Evolutionary conservation across 139 green algal genomes (phyloP), one percentile per base, ranked within the genome.

Genomic region (Volvox africanus): DNA sequence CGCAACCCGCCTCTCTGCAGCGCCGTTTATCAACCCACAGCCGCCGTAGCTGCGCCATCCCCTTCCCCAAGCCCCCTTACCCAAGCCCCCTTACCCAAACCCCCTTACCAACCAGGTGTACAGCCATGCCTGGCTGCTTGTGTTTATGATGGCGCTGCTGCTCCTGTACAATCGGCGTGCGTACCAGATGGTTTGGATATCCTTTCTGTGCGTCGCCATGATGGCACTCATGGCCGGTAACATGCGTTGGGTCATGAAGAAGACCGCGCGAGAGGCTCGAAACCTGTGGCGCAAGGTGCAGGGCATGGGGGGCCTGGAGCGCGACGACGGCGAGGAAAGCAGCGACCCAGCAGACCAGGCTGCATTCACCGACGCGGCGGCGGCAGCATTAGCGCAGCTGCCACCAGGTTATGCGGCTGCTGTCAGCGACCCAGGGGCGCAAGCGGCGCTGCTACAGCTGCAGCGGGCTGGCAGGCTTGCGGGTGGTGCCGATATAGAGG

Each of bases 41-140:
- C 44, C 44, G 44, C 44, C 44, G 44, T 55, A 9, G 44, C 44
- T 55, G 44, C 5, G 44, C 5, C 44, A 55, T 55, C 44, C 44
- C 5, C 44, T 55, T 55, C 5, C 5, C 44, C 44, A 55, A n/a
- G n/a, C 9, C 44, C 44, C 5, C 44, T 55, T 55, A 9, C 5
- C 44, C 44, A 55, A 14, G n/a, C n/a, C 9, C 44, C 44, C 9
- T 55, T 55, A 9, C 44, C 44, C 44, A 55, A 14, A n/a, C n/a
- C 9, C 44, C 44, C 9, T 55, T 55, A 9, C 44, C 44, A 55
- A 55, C 44, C 44, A 55, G 44, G 88, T 92, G n/a, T 92, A 88
- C 80, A 67, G 61, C 28, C 88, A 92, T 80, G 88, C 88, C 32
- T 92, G 88, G 88, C 88, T 92, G 78, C 44, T 92, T 67, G 80